Evolutionary conservation across 1,284 basidiomycete genomes (phyloP).

Genomic region (Lignosus rhinocerotis): DNA sequence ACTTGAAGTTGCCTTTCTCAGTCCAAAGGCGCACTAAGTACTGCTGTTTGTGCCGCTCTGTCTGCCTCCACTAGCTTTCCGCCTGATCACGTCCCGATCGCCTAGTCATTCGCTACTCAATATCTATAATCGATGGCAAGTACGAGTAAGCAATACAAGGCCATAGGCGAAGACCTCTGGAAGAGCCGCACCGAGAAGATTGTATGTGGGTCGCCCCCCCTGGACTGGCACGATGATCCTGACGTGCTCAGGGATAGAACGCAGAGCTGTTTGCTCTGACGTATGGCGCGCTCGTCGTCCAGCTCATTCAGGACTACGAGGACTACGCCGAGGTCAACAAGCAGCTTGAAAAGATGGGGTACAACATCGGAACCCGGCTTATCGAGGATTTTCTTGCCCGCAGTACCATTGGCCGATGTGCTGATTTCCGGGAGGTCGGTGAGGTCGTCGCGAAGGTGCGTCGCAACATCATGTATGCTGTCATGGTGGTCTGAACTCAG

Average conservation of each 20-base stretch:
- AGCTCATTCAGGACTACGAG: constrained; percentile 99
- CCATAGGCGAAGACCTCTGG: constrained; percentile 89
- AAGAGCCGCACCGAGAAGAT: constrained; percentile 89
- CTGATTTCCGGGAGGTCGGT: constrained; percentile 91
- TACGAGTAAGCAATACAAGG: constrained; percentile 79
- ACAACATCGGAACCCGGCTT: constrained; percentile 94
- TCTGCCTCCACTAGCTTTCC: too few relatives aligned
- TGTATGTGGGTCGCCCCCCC: constrained; percentile 45
- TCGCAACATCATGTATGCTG: neutral
- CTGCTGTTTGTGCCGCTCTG: neutral
- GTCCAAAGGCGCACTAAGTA: neutral
- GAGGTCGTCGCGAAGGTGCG: constrained; percentile 89
- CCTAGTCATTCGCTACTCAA: neutral
- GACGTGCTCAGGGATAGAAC: constrained; percentile 58
- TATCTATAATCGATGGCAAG: constrained; percentile 51
- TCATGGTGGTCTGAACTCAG: neutral
- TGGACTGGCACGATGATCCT: constrained; percentile 16
- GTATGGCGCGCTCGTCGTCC: constrained; percentile 96
- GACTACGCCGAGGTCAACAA: constrained; percentile 91
- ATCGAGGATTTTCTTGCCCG: constrained; percentile 98
- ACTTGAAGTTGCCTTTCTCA: neutral
- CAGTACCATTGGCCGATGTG: constrained; percentile 82
- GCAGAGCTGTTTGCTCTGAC: constrained; percentile 97
- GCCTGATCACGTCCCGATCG: too few relatives aligned
- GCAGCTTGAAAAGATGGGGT: constrained; percentile 92